These are phyloP conservation scores for Hymenoscyphus fraxineus DNA, from an alignment of 2,329 filamentous ascomycete species.

Conservation along the genomic window DNA sequence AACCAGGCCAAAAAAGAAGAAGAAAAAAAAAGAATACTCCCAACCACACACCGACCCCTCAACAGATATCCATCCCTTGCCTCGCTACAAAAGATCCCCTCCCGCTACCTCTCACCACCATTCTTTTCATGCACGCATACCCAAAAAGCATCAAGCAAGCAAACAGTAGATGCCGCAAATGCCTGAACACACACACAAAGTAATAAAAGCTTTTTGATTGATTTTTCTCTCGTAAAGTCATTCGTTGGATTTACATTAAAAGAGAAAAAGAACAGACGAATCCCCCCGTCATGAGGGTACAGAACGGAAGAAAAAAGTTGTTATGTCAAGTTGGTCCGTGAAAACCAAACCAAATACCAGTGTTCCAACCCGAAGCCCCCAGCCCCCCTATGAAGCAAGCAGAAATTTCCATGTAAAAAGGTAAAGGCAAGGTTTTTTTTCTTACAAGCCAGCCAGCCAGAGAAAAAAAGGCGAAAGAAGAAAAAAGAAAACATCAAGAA, in stretches of 20 bases:
- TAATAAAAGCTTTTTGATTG: conserved; percentile 1
- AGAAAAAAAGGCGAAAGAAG: conserved; percentile 33
- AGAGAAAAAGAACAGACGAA: background rate
- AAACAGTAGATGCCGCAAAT: background rate
- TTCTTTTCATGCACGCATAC: background rate
- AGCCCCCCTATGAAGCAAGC: background rate
- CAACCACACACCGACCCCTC: too few species aligned
- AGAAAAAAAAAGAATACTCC: too few species aligned
- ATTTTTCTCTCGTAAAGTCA: background rate
- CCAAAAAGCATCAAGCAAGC: background rate
- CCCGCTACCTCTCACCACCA: background rate
- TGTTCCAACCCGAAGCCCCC: background rate
- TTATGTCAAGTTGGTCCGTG: background rate
- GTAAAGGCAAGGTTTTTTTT: background rate
- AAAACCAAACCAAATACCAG: background rate
- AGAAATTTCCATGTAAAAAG: background rate
- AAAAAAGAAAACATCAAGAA: conserved; percentile 25
- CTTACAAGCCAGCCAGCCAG: conserved; percentile 1
- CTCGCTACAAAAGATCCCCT: background rate
- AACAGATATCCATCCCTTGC: too few species aligned
- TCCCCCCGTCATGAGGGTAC: too few species aligned
- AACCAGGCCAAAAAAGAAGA: too few species aligned
- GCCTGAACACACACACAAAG: background rate
- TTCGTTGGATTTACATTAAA: conserved; percentile 1
- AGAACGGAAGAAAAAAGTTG: background rate